phyloP scores from a whole-genome alignment of 768 basidiomycete species.

The Russula dissimulans region DNA sequence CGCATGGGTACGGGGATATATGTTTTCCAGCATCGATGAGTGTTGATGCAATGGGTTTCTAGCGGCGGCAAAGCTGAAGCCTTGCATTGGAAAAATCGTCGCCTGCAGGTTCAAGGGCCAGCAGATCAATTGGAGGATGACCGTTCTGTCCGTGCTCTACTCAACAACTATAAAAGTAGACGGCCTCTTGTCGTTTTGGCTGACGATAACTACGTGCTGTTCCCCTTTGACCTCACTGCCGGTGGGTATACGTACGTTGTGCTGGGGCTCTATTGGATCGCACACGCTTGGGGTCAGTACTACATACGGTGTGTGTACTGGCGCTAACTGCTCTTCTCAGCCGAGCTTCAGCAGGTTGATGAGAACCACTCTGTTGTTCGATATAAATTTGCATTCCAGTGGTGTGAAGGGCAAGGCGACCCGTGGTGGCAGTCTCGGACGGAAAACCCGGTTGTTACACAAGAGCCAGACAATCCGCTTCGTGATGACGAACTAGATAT shows the following conservation, averaged over 20 bases:
- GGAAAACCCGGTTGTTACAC: not conserved
- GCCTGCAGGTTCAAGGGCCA: slow-evolving; percentile 34
- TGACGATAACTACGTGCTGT: slow-evolving; percentile 63
- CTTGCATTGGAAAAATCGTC: slow-evolving; percentile 35
- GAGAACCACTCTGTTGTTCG: slow-evolving; percentile 53
- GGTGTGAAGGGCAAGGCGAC: slow-evolving; percentile 62
- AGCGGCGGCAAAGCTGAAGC: slow-evolving; percentile 68
- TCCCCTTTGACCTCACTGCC: slow-evolving; percentile 57
- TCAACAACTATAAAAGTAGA: slow-evolving; percentile 43
- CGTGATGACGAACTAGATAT: not conserved
- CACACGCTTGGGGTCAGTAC: slow-evolving; percentile 57
- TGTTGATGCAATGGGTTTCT: slow-evolving; percentile 1
- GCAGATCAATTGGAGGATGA: slow-evolving; percentile 62
- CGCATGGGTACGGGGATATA: slow-evolving; percentile 56
- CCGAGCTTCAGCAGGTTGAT: slow-evolving; percentile 48
- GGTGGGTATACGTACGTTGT: slow-evolving; percentile 44
- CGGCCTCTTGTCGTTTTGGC: slow-evolving; percentile 62
- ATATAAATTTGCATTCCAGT: slow-evolving; percentile 79
- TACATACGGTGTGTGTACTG: not conserved
- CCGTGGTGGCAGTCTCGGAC: slow-evolving; percentile 38
- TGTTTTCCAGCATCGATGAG: not conserved
- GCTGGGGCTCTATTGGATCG: slow-evolving; percentile 65
- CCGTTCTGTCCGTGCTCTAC: slow-evolving; percentile 59
- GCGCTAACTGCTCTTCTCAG: slow-evolving; percentile 27
- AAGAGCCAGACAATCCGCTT: not conserved